Percentiles rank a stretch among this genome's conserved stretches.
These are phyloP conservation scores for Yamadazyma sp. DNA, from an alignment of 805 yeast species.

Conservation along the genomic window DNA sequence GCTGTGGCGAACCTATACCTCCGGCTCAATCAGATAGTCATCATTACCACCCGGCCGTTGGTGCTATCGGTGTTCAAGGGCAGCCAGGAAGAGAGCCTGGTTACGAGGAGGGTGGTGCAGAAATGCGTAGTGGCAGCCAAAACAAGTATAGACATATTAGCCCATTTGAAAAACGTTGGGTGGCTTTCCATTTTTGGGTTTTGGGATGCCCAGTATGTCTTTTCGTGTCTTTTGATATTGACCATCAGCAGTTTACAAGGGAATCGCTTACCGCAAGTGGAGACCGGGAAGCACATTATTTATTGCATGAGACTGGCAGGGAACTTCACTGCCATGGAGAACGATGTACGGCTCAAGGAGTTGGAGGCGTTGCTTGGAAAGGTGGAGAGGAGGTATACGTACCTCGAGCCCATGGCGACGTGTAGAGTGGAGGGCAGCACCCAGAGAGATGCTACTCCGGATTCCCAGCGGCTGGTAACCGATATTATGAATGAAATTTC, in stretches of 20 bases:
- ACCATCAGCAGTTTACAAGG: conserved; percentile 18
- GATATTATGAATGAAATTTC: conserved; percentile 12
- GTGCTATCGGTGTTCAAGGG: conserved; percentile 28
- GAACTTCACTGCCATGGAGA: conserved; percentile 14
- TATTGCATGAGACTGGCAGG: conserved; percentile 13
- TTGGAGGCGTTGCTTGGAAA: conserved; percentile 9
- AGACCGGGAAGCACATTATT: conserved; percentile 10
- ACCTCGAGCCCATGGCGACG: too few species aligned
- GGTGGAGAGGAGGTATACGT: too few species aligned
- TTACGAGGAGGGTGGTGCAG: conserved; percentile 21
- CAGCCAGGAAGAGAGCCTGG: conserved; percentile 3
- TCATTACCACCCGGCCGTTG: conserved; percentile 33
- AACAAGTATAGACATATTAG: conserved; percentile 28
- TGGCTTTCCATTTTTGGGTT: conserved; percentile 34
- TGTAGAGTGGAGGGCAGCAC: too few species aligned
- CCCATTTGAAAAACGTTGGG: conserved; percentile 24
- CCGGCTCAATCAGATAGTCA: conserved; percentile 34
- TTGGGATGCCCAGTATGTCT: conserved; percentile 42
- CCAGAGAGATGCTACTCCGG: too few species aligned
- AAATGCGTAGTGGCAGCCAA: conserved; percentile 31
- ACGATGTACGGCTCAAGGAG: conserved; percentile 9
- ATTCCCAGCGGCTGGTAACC: too few species aligned
- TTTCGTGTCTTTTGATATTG: conserved; percentile 29
- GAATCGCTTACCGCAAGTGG: conserved; percentile 9
- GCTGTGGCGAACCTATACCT: conserved; percentile 31